phyloP scores from a whole-genome alignment of 2,329 filamentous ascomycete species.

The Fusarium sp. region DNA sequence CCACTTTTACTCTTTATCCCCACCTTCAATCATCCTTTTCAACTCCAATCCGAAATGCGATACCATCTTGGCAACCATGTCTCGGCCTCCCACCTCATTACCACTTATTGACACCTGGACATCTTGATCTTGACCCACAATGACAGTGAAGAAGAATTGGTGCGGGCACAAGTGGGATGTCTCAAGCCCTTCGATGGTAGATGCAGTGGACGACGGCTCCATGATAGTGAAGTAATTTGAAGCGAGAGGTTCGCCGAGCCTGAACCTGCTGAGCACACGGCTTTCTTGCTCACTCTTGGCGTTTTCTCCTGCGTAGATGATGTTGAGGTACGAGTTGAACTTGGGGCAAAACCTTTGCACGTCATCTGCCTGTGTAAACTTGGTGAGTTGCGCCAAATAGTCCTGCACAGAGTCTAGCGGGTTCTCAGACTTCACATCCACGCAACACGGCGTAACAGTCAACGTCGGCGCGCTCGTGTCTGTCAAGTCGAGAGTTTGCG shows the following conservation, averaged over 20 bases:
- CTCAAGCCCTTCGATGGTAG: constrained; percentile 1
- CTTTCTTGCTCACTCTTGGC: background rate
- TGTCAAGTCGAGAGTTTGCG: constrained; percentile 16
- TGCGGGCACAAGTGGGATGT: background rate
- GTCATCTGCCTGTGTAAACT: constrained; percentile 4
- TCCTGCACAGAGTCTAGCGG: background rate
- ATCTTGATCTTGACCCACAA: background rate
- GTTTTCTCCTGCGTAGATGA: background rate
- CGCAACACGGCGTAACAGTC: background rate
- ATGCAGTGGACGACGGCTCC: background rate
- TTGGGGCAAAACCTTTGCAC: background rate
- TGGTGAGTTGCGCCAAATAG: constrained; percentile 14
- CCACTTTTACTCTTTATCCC: background rate
- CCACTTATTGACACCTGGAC: background rate
- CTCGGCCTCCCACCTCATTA: background rate
- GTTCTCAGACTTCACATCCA: background rate
- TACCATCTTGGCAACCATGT: background rate
- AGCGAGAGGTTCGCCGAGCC: constrained; percentile 14
- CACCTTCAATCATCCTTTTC: background rate
- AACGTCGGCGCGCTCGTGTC: constrained; percentile 1
- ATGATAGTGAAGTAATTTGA: constrained; percentile 11
- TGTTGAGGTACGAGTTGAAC: constrained; percentile 26
- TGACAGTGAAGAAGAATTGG: background rate
- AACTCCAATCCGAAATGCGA: background rate
- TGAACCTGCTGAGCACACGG: background rate